Conservation (phyloP, 768 basidiomycete genomes). For the Lentinus brumalis region DNA sequence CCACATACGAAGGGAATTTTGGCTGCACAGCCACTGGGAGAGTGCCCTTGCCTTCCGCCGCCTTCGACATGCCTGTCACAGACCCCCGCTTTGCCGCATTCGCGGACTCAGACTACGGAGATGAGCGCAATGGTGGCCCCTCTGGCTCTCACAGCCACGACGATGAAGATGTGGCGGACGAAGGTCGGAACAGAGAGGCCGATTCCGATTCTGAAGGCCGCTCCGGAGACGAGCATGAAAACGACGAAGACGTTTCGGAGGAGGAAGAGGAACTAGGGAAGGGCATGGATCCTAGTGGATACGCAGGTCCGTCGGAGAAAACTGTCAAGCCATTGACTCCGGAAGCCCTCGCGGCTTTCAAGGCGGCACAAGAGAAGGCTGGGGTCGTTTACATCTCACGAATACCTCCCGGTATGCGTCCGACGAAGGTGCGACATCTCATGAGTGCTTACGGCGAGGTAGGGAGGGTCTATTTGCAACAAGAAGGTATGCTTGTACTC, state of each 20-base stretch:
- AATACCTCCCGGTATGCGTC: conserved; percentile 97
- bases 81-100: conserved; percentile 27
- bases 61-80: conserved; percentile 7
- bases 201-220: neutral
- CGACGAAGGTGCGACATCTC: conserved; percentile 91
- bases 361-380: conserved; percentile 69
- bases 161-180: conserved; percentile 1
- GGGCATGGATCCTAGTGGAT: conserved; percentile 62
- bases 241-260: conserved; percentile 29
- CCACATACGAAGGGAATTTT: neutral
- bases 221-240: conserved; percentile 25
- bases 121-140: neutral
- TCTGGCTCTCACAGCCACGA: conserved; percentile 6
- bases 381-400: conserved; percentile 95
- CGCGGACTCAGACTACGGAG: conserved; percentile 21
- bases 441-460: conserved; percentile 90
- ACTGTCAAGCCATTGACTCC: conserved; percentile 72
- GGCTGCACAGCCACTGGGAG: neutral
- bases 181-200: neutral
- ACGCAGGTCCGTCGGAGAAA: conserved; percentile 56
- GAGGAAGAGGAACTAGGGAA: conserved; percentile 34
- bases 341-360: conserved; percentile 75
- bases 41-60: conserved; percentile 9
- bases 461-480: conserved; percentile 90
- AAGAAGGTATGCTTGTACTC: conserved; percentile 65